These are phyloP conservation scores for Sporothrix humicola DNA, from an alignment of 2,329 filamentous ascomycete species.

Conservation along the genomic window DNA sequence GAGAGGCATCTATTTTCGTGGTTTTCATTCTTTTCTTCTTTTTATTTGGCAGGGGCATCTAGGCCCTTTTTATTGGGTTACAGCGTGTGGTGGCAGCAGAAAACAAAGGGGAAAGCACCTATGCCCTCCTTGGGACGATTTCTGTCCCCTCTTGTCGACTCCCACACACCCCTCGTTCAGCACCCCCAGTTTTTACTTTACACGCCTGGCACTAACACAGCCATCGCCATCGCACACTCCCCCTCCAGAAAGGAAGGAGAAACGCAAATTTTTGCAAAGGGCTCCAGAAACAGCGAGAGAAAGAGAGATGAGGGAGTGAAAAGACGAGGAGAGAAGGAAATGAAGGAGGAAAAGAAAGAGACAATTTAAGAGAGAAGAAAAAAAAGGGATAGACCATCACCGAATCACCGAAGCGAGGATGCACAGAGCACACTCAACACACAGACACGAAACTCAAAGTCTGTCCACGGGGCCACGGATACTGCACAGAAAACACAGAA, in stretches of 20 bases:
- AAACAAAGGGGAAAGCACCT: background rate
- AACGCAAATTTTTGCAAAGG: background rate
- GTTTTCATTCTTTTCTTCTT: background rate
- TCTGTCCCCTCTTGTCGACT: background rate
- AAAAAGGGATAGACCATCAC: background rate
- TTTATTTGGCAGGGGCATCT: background rate
- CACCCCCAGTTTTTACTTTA: background rate
- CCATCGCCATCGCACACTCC: slow-evolving; percentile 7
- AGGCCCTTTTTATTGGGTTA: background rate
- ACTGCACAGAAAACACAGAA: background rate
- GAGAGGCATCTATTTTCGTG: slow-evolving; percentile 1
- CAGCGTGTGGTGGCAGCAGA: slow-evolving; percentile 4
- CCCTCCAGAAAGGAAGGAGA: slow-evolving; percentile 22
- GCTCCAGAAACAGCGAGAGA: background rate
- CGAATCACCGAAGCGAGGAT: background rate
- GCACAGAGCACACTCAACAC: background rate
- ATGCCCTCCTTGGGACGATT: background rate
- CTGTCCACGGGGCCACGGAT: slow-evolving; percentile 8
- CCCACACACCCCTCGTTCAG: slow-evolving; percentile 9
- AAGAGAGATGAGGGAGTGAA: background rate
- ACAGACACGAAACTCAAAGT: background rate
- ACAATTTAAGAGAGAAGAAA: background rate
- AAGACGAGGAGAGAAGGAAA: background rate
- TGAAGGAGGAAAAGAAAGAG: background rate
- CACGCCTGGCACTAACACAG: slow-evolving; percentile 8